These are phyloP conservation scores for Coprinopsis strossmayeri DNA, from an alignment of 768 basidiomycete genomes.

Conservation along the genomic window DNA sequence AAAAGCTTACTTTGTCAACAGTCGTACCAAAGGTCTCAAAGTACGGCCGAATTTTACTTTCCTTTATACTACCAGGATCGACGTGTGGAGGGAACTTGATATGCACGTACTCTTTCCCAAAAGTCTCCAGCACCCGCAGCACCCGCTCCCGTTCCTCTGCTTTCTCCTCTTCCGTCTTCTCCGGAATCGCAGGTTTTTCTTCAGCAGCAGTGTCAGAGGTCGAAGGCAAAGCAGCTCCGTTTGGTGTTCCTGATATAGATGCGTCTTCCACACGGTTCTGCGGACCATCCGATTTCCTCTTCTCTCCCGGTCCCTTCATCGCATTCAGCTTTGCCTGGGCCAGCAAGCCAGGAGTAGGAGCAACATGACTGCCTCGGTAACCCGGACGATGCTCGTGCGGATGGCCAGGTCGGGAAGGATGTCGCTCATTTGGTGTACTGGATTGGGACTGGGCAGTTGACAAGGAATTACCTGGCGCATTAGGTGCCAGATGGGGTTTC, in stretches of 20 bases:
- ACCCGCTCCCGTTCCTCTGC: constrained; percentile 34
- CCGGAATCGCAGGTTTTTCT: constrained; percentile 6
- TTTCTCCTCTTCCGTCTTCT: constrained; percentile 25
- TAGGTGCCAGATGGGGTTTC: neutral
- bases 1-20: constrained; percentile 60
- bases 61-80: constrained; percentile 41
- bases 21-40: constrained; percentile 54
- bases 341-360: neutral
- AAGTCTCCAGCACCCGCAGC: constrained; percentile 47
- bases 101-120: constrained; percentile 61
- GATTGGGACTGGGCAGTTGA: neutral
- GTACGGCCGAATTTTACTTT: constrained; percentile 63
- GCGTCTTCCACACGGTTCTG: no score
- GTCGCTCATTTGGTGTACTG: neutral
- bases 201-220: neutral
- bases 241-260: no score
- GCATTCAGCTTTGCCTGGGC: neutral
- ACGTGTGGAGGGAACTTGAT: constrained; percentile 44
- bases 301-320: neutral
- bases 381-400: no score
- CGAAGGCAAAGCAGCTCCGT: no score
- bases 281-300: no score
- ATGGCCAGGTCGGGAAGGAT: neutral
- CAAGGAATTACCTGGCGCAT: neutral
- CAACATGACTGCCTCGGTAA: no score